Percentiles rank a stretch among this genome's conserved stretches.
These are phyloP conservation scores for Colletotrichum kahawae DNA, from an alignment of 2,329 filamentous ascomycete species.

Conservation along the genomic window DNA sequence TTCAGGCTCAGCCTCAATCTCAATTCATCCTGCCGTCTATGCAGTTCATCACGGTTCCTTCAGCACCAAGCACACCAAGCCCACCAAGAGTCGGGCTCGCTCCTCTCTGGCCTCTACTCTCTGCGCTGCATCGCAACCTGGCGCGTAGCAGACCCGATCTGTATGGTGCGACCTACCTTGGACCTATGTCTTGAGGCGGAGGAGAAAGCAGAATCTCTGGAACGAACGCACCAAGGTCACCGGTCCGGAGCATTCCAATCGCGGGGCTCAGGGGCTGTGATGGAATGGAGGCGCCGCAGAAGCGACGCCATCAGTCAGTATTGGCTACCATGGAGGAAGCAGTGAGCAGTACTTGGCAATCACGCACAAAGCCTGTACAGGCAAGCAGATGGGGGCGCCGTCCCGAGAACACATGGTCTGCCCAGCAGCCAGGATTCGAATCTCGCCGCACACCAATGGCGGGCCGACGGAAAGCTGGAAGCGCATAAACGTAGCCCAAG, in stretches of 20 bases:
- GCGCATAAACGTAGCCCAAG: not conserved
- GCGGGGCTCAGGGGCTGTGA: not conserved
- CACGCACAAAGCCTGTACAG: not conserved
- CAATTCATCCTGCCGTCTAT: not conserved
- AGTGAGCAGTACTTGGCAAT: not conserved
- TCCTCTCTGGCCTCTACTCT: not conserved
- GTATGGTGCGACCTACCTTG: not conserved
- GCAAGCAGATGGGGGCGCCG: not conserved
- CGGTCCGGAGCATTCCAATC: not conserved
- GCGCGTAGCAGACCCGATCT: not conserved
- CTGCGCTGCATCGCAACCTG: conserved; percentile 1
- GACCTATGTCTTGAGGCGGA: not conserved
- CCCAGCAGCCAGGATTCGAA: not conserved
- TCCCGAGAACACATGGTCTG: not conserved
- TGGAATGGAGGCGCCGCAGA: not conserved
- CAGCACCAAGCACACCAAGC: not conserved
- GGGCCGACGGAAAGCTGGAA: not conserved
- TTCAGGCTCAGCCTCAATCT: not conserved
- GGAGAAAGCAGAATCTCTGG: not conserved
- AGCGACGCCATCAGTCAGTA: not conserved
- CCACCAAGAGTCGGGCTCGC: not conserved
- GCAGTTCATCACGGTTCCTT: not conserved
- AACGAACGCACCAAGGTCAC: not conserved
- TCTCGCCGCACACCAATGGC: not conserved
- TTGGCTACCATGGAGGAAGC: not conserved